A percentile compares a stretch with the other conserved stretches of the same genome.
These are phyloP conservation scores for Erythrophleum fordii DNA, from an alignment of 306 rosid genomes.

Conservation along the genomic window DNA sequence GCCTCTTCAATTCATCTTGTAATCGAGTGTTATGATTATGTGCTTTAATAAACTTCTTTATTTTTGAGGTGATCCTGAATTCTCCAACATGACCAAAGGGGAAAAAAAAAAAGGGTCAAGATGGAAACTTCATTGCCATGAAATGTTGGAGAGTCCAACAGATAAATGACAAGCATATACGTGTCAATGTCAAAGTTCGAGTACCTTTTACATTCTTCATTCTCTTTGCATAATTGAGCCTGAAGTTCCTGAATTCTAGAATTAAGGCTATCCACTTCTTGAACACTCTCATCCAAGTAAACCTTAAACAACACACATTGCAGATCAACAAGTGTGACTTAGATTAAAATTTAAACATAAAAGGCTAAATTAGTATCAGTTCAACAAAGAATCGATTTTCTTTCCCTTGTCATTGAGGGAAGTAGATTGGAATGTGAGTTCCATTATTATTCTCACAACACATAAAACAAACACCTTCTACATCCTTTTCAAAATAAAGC, in stretches of 20 bases:
- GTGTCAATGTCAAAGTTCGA: neutral
- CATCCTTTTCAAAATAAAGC: constrained; percentile 20
- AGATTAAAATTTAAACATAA: constrained; percentile 13
- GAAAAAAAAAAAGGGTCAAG: constrained; percentile 31
- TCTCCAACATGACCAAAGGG: constrained; percentile 38
- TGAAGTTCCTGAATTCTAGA: constrained; percentile 92
- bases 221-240: constrained; percentile 71
- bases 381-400: constrained; percentile 12
- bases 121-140: constrained; percentile 31
- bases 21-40: constrained; percentile 61
- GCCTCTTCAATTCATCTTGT: constrained; percentile 85
- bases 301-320: constrained; percentile 53
- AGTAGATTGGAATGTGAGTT: constrained; percentile 25
- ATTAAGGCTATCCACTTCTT: constrained; percentile 82
- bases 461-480: constrained; percentile 21
- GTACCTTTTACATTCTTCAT: constrained; percentile 82
- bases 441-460: constrained; percentile 24
- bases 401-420: constrained; percentile 22
- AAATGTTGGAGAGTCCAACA: constrained; percentile 17
- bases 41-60: constrained; percentile 75
- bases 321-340: constrained; percentile 27
- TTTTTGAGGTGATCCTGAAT: constrained; percentile 74
- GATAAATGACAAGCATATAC: constrained; percentile 31
- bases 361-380: constrained; percentile 19
- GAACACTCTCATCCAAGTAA: constrained; percentile 70